Evolutionary conservation across 2,329 filamentous ascomycete species (phyloP), one percentile per base, ranked within the genome.

Genomic region (Fusarium sulawesiense): DNA sequence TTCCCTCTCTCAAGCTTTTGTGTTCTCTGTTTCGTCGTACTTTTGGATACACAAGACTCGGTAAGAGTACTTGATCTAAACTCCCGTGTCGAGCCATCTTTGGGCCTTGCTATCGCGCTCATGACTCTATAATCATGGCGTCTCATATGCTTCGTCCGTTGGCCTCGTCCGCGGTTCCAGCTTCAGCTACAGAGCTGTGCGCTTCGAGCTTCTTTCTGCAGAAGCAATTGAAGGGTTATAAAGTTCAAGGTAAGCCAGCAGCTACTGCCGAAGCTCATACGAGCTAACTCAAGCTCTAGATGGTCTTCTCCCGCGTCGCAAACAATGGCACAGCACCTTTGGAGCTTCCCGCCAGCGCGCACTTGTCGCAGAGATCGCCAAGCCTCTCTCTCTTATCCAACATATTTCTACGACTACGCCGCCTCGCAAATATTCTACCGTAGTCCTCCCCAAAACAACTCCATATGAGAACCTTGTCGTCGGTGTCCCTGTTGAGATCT

Each of bases 401-500:
- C 78, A 81, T 78, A 78, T 79, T 14, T 81, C 82, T 13, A 32
- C 45, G 29, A 25, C 71, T 44, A 77, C 80, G 12, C 58, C 65
- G 18, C 55, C 74, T 54, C 57, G 76, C 21, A 66, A 76, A 13
- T 83, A 82, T 71, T 83, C 83, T 20, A 83, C 84, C 7, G 72
- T 73, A 44, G 75, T 75, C 30, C 77, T 79, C 7, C 76, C 85
- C 16, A 79, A 81, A 4, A 84, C 85, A 25, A 86, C 80, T 4
- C 92, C 93, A 1, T 97, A 94, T 78, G 83, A 86, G 21, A 84
- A 90, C 46, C 86, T 97, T 59, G 92, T 89, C 6, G 89, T 97
- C 49, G 93, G 93, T 61, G 88, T 96, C 6, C 93, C 93, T 16
- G 88, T 87, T 61, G 94, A 97, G 80, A 91, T 88, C n/a, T 93